These are phyloP conservation scores for Saturnispora sanitii DNA, from an alignment of 805 yeast genomes.

Conservation along the genomic window DNA sequence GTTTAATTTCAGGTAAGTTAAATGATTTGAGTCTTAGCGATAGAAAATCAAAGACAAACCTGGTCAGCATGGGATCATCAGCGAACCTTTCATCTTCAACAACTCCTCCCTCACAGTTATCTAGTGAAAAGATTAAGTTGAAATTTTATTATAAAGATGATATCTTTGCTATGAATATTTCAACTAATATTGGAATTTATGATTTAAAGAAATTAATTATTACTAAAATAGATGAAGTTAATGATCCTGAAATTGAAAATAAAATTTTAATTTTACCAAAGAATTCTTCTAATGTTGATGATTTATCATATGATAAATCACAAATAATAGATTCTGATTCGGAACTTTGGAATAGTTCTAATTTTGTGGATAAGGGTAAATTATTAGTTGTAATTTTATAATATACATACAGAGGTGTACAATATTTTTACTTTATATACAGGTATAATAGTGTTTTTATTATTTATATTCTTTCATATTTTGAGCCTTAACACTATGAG, in stretches of 20 bases:
- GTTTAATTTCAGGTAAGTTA: slow-evolving; percentile 16
- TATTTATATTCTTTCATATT: slow-evolving; percentile 11
- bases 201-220: slow-evolving; percentile 21
- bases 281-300: slow-evolving; percentile 19
- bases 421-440: background rate
- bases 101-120: slow-evolving; percentile 7
- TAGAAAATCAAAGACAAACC: background rate
- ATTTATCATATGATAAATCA: slow-evolving; percentile 14
- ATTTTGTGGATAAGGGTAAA: slow-evolving; percentile 27
- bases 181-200: slow-evolving; percentile 16
- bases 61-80: background rate
- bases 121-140: slow-evolving; percentile 40
- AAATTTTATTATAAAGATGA: slow-evolving; percentile 75
- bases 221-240: slow-evolving; percentile 25
- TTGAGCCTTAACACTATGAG: slow-evolving; percentile 27
- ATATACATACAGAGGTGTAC: background rate
- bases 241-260: slow-evolving; percentile 17
- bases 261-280: slow-evolving; percentile 24
- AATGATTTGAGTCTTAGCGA: slow-evolving; percentile 17
- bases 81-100: slow-evolving; percentile 8
- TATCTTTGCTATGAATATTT: slow-evolving; percentile 54
- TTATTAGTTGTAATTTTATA: slow-evolving; percentile 21
- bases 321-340: slow-evolving; percentile 18
- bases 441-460: background rate
- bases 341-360: slow-evolving; percentile 19